These are phyloP conservation scores for Emmonsiellopsis sp. DNA, from an alignment of 2,329 filamentous ascomycete species.

Conservation along the genomic window DNA sequence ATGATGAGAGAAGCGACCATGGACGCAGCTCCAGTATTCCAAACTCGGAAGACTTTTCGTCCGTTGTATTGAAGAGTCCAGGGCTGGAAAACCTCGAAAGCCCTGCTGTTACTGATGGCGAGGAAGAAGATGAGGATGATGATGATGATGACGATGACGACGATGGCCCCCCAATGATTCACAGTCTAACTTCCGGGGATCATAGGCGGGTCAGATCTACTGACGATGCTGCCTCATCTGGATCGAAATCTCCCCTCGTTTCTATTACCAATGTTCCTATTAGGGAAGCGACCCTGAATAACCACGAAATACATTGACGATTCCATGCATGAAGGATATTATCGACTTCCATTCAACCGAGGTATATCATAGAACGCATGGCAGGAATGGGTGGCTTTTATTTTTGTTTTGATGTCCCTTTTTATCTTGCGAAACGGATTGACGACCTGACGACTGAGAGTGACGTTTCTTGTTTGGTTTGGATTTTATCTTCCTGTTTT, in stretches of 20 bases:
- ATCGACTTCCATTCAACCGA: too few relatives aligned
- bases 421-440: too few relatives aligned
- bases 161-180: not conserved
- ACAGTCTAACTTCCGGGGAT: not conserved
- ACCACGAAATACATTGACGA: not conserved
- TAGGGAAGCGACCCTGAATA: not conserved
- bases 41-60: not conserved
- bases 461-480: not conserved
- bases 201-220: not conserved
- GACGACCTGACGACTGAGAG: not conserved
- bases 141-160: not conserved
- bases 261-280: not conserved
- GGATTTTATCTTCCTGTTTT: not conserved
- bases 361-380: too few relatives aligned
- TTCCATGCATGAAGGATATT: not conserved
- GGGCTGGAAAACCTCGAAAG: constrained; percentile 2
- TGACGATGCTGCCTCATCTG: not conserved
- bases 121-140: constrained; percentile 4
- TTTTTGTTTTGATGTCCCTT: too few relatives aligned
- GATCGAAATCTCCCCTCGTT: not conserved
- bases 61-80: not conserved
- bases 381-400: too few relatives aligned
- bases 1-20: not conserved
- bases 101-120: constrained; percentile 5
- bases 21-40: not conserved